Base-by-base conservation (phyloP, 371 early-diverging fungal genomes). In the Syncephalastrum sp. region DNA sequence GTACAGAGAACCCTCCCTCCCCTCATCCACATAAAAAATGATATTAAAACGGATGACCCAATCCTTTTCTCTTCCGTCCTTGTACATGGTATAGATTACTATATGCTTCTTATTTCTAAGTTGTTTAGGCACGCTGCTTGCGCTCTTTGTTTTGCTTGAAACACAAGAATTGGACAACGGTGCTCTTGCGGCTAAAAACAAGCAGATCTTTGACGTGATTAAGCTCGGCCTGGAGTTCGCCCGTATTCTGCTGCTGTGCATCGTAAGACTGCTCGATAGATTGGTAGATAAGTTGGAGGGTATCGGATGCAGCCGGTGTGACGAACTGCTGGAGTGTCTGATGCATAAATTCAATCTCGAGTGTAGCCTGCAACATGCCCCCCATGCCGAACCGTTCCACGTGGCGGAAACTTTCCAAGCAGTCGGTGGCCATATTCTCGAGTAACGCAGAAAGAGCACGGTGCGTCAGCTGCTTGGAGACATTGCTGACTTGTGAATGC, bases 311-410 rank as follows among this genome's bases (percentile, higher is more conserved):
- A 24, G 71, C 56, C 2, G 84, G 74, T 4, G 83, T 85, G 29
- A 87, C 85, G 67, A 86, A 94, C 61, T 84, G 82, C 5, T 83
- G 67, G 24, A 94, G 56, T 5, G 88, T 90, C 64, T 89, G 89
- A 53, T 91, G 87, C 75, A 94, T 82, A 59, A 91, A 90, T 69
- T 91, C 91, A 61, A 88, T 89, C 65, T 94, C 94, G 25, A 92
- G 68, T 4, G 90, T 92, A 3, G 90, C 92, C 75, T 96, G 97
- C 47, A 96, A 72, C 85, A 94, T 90, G 12, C 96, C 97, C 4
- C 88, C 91, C 69, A 85, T 86, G 52, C 95, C 92, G 65, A 94
- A 94, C 43, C 82, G 65, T 54, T 94, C 94, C 6, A 95, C 84
- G 49, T 82, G 69, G 23, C 93, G 81, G 59, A 92, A 91, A 50